Evolutionary conservation across 495 filamentous ascomycete species (phyloP).

Genomic region (Halenospora varia): DNA sequence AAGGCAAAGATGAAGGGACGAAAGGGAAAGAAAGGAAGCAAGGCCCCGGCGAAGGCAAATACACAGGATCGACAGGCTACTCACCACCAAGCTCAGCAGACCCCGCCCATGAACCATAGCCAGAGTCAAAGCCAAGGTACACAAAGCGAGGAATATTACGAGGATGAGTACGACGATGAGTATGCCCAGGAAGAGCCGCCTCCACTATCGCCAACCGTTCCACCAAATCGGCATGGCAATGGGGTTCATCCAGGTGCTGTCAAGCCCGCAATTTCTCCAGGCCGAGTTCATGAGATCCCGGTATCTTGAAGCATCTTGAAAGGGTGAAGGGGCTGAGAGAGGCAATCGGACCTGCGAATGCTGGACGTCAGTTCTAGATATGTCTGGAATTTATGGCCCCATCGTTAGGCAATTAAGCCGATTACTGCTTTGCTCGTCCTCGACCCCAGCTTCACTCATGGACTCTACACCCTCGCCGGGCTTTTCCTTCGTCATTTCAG

Average conservation of each 20-base stretch:
- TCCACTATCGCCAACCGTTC: slow-evolving; percentile 15
- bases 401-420: no score
- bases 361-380: no score
- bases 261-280: neutral
- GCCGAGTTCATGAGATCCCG: neutral
- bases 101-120: slow-evolving; percentile 34
- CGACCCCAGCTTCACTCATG: no score
- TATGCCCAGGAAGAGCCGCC: slow-evolving; percentile 23
- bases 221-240: slow-evolving; percentile 2
- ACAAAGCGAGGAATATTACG: slow-evolving; percentile 50
- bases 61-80: slow-evolving; percentile 32
- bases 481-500: slow-evolving; percentile 8
- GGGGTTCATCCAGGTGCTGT: slow-evolving; percentile 7
- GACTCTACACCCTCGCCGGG: no score
- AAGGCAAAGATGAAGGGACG: slow-evolving; percentile 94
- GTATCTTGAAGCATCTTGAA: neutral
- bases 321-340: neutral
- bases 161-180: slow-evolving; percentile 54
- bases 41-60: slow-evolving; percentile 50
- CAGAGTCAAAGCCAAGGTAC: slow-evolving; percentile 35
- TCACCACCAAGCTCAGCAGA: slow-evolving; percentile 38
- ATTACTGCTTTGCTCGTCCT: no score
- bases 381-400: neutral
- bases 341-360: neutral
- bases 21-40: slow-evolving; percentile 70